Conservation (phyloP, 441 rosid genomes). For the Viola pubescens region DNA sequence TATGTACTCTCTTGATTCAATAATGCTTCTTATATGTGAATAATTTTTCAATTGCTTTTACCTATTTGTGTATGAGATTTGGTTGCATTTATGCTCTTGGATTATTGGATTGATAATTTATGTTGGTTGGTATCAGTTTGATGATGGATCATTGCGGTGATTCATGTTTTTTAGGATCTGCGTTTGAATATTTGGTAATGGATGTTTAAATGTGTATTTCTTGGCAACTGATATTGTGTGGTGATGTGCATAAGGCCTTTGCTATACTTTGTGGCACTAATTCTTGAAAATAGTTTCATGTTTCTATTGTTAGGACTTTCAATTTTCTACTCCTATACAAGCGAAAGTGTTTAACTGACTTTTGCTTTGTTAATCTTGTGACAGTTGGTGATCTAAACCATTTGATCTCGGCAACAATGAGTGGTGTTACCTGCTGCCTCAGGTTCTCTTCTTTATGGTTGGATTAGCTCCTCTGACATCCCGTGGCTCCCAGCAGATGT, state of each 20-base stretch:
- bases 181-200: background rate
- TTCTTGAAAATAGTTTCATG: too few relatives aligned
- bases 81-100: background rate
- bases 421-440: slow-evolving; percentile 20
- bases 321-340: background rate
- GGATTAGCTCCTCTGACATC: slow-evolving; percentile 32
- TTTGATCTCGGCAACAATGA: slow-evolving; percentile 21
- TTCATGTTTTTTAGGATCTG: background rate
- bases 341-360: background rate
- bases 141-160: background rate
- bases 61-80: background rate
- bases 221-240: too few relatives aligned
- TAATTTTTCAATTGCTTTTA: background rate
- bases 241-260: too few relatives aligned
- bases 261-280: too few relatives aligned
- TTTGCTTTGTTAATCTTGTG: background rate
- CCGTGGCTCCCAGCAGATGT: slow-evolving; percentile 34
- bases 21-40: background rate
- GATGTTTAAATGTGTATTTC: background rate
- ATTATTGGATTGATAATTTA: background rate
- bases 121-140: background rate
- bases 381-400: slow-evolving; percentile 21
- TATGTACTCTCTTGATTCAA: slow-evolving; percentile 13
- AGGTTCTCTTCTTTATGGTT: slow-evolving; percentile 21
- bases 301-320: too few relatives aligned